Conservation (phyloP, 2,329 filamentous ascomycete genomes). For the Fusarium sp. region DNA sequence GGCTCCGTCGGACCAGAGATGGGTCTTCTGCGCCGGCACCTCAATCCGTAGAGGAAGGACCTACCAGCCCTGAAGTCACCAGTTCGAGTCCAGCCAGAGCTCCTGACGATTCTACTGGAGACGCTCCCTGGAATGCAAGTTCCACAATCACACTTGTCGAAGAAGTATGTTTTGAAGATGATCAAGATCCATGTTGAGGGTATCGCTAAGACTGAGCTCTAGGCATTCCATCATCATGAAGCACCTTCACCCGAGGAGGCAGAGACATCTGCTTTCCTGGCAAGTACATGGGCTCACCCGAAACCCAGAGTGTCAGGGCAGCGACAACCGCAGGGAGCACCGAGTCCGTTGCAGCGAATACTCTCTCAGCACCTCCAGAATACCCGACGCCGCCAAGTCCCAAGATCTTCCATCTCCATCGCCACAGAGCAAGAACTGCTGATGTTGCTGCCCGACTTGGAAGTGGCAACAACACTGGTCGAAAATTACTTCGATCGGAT, state of each 20-base stretch:
- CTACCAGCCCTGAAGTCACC: not conserved
- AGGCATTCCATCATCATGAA: constrained; percentile 38
- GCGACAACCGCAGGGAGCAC: not conserved
- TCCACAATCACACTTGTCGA: constrained; percentile 22
- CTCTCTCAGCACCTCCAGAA: not conserved
- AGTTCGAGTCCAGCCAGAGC: not conserved
- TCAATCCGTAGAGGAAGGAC: not conserved
- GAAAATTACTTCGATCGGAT: constrained; percentile 53
- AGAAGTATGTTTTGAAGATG: not conserved
- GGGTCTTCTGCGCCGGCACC: not conserved
- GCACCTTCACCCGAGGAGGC: constrained; percentile 15
- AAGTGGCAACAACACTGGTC: constrained; percentile 43
- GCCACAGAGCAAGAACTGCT: constrained; percentile 7
- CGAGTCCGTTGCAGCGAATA: not conserved
- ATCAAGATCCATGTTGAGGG: not conserved
- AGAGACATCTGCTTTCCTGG: constrained; percentile 26
- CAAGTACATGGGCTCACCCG: constrained; percentile 12
- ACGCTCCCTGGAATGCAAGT: constrained; percentile 9
- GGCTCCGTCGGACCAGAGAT: not conserved
- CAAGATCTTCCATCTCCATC: not conserved
- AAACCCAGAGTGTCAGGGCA: not conserved
- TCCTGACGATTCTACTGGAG: not conserved
- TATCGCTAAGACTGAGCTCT: not conserved
- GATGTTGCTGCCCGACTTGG: constrained; percentile 35
- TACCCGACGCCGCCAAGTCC: not conserved